Base-by-base conservation (phyloP, 164 flowering plant genomes). In the Platanus orientalis region DNA sequence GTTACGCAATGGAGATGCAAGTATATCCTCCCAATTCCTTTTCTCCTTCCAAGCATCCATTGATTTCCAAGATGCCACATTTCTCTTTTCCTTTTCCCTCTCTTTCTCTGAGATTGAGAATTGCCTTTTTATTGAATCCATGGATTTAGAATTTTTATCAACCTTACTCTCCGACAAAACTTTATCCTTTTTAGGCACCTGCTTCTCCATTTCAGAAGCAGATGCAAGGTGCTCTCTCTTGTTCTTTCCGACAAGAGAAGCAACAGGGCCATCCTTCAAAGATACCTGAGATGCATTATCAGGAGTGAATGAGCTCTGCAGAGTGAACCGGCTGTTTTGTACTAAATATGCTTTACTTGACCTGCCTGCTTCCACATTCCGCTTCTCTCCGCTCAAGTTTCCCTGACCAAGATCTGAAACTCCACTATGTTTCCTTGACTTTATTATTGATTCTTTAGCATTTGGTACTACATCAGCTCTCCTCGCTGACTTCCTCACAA, bases 21-120 rank as follows among this genome's bases (percentile, higher is more conserved):
- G 92, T 71, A 92, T 83, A 58, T 88, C 96, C 67, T 83, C 89
- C 98, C 98, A 92, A 67, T 90, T 88, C 62, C 98, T 82, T 74
- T 86, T 89, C 76, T 89, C 93, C 69, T 86, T 92, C 98, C 98
- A 92, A 45, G 96, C 96, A 85, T 92, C 89, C 91, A 88, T 73
- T 53, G 87, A 76, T 65, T 83, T 89, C 81, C 79, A 74, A 48
- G 80, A 72, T 62, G 74, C 25, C n/a, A 71, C 61, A 71, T 64
- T 77, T 72, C 82, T 84, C 76, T 69, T 86, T 58, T 88, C 98
- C 65, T 74, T 89, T 39, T 87, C 96, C 73, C 80, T 87, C 56
- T 85, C 79, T 63, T 69, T 76, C 36, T 77, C 96, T 17, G 65
- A 30, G 45, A 69, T 58, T 60, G 79, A 56, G 62, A 21, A 64